Base-by-base conservation (phyloP, 306 rosid species). In the Sphenostylis stenocarpa region DNA sequence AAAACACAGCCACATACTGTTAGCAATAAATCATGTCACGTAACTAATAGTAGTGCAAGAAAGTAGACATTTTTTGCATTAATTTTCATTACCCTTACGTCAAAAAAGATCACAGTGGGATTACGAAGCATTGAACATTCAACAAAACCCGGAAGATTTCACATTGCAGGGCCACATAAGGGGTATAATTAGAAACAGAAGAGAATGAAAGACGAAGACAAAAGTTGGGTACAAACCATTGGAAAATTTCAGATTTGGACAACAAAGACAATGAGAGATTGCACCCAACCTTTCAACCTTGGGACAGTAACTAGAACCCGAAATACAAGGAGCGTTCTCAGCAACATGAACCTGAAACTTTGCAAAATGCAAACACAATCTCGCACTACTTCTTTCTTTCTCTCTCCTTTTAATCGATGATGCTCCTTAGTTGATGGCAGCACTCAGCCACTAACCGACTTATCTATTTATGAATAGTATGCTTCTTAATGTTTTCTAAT, bases 371-470 rank as follows among this genome's bases (percentile, higher is more conserved):
- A 49, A 64, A 65, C 43, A 65, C 44, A 17, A 14, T 26, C 6
- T 77, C 61, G 49, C 38, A n/a, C 65, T 71, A 24, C 12, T 2
- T 41, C 45, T 3, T 39, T 39, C 44, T 39, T 39, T 39, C 1
- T 11, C 12, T 26, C 28, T 26, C 48, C 23, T 58, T 67, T 67
- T 67, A 73, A 81, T 81, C 72, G 36, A 36, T 38, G 64, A 76
- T 38, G 73, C 65, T 76, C 51, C 29, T 51, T 38, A 52, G 57
- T 38, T 52, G 67, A 77, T 77, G 74, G 74, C 73, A 49, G 23
- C 72, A 9, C 67, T 67, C 67, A 26, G 67, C 55, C 79, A 74
- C 76, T 34, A 65, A 75, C 52, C 67, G 69, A 56, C 71, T 45
- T 44, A 47, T 66, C 33, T 39, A 17, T 56, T 52, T 36, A 53